Evolutionary conservation across 441 rosid species (phyloP).

Genomic region (Theobroma grandiflorum): DNA sequence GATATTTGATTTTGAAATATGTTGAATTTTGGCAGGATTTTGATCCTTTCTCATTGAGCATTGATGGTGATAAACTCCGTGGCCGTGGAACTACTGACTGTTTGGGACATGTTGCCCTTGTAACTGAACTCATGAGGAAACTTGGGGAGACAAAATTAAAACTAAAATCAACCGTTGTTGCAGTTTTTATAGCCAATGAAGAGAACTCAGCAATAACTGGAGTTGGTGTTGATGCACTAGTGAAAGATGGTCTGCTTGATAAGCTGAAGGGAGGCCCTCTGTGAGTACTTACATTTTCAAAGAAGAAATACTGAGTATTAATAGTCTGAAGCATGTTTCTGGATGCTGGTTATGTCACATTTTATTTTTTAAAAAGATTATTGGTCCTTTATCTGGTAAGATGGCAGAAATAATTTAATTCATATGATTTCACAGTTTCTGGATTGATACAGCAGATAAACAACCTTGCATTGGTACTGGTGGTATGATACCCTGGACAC

Average conservation of each 20-base stretch:
- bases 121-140: slow-evolving; percentile 83
- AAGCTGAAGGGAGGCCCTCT: slow-evolving; percentile 92
- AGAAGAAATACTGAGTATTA: background rate
- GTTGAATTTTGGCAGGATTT: slow-evolving; percentile 55
- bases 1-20: background rate
- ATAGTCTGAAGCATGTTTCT: background rate
- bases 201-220: slow-evolving; percentile 91
- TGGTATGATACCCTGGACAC: slow-evolving; percentile 96
- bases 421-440: slow-evolving; percentile 57
- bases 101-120: slow-evolving; percentile 95
- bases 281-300: slow-evolving; percentile 50
- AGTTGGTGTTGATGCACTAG: slow-evolving; percentile 93
- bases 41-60: slow-evolving; percentile 88
- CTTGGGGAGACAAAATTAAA: slow-evolving; percentile 79
- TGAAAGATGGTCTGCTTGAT: slow-evolving; percentile 73
- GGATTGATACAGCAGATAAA: slow-evolving; percentile 98
- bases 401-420: slow-evolving; percentile 14
- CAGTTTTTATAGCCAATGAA: slow-evolving; percentile 91
- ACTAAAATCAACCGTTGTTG: slow-evolving; percentile 76
- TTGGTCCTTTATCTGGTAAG: background rate
- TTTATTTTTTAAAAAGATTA: background rate
- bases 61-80: slow-evolving; percentile 86
- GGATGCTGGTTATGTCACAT: background rate
- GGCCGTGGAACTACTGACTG: slow-evolving; percentile 99
- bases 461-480: slow-evolving; percentile 99